A percentile compares a stretch with the other conserved stretches of the same genome.
phyloP scores from a whole-genome alignment of 805 yeast genomes.

The Barnettozyma siamensis region DNA sequence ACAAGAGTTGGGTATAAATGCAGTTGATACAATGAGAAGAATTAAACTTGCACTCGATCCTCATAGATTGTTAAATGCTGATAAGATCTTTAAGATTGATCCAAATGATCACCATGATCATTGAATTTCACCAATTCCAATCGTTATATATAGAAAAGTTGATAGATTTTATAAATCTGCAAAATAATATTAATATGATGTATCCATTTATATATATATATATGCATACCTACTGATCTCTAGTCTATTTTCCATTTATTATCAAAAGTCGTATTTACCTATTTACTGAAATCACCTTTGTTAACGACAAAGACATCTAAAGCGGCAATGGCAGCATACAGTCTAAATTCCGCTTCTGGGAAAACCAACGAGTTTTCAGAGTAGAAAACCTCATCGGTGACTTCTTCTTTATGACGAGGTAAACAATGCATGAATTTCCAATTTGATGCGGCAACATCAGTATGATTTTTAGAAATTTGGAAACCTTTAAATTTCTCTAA shows the following conservation, averaged over 20 bases:
- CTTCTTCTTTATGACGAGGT: constrained; percentile 95
- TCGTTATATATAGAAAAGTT: no score
- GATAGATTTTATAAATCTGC: no score
- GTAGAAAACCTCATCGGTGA: constrained; percentile 88
- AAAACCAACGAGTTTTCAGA: constrained; percentile 80
- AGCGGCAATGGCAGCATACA: constrained; percentile 94
- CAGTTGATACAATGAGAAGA: constrained; percentile 68
- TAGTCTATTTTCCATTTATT: no score
- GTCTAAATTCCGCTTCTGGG: constrained; percentile 92
- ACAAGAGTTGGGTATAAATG: constrained; percentile 60
- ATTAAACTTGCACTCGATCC: constrained; percentile 73
- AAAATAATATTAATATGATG: no score
- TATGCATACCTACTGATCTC: no score
- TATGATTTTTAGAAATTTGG: constrained; percentile 70
- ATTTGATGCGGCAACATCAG: constrained; percentile 51
- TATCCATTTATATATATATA: no score
- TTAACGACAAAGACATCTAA: constrained; percentile 85
- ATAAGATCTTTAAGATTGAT: constrained; percentile 68
- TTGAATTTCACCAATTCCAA: neutral
- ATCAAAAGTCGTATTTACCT: no score
- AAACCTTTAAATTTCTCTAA: constrained; percentile 80
- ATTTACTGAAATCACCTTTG: constrained; percentile 52
- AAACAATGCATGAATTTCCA: constrained; percentile 98
- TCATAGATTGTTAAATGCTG: constrained; percentile 67
- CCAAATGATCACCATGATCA: constrained; percentile 35